Percentiles rank a stretch among this genome's conserved stretches.
phyloP scores from a whole-genome alignment of 2,329 filamentous ascomycete species.

The Ophiocordyceps camponoti-rufipedis region DNA sequence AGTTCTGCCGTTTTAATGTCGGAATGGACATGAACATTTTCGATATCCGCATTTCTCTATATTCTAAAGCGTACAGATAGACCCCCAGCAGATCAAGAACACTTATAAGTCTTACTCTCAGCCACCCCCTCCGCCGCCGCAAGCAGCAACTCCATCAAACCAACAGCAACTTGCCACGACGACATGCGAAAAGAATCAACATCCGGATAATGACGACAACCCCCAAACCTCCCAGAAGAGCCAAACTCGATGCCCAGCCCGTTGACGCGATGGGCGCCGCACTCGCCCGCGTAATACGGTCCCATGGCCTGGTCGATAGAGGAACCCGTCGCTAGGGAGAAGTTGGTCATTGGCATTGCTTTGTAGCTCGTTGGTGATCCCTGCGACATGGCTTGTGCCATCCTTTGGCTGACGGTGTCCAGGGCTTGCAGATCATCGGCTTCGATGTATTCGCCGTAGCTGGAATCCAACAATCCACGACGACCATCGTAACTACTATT shows the following conservation, averaged over 20 bases:
- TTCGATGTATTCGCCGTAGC: constrained; percentile 27
- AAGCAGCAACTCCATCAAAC: constrained; percentile 27
- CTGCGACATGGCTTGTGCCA: constrained; percentile 19
- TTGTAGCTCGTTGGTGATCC: constrained; percentile 18
- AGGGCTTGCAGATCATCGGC: constrained; percentile 16
- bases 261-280: constrained; percentile 18
- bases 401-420: constrained; percentile 12
- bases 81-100: too few relatives aligned
- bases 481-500: constrained; percentile 32
- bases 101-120: neutral
- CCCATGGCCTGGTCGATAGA: constrained; percentile 23
- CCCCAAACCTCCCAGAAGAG: constrained; percentile 1
- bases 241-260: constrained; percentile 30
- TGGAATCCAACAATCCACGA: constrained; percentile 25
- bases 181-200: constrained; percentile 21
- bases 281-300: constrained; percentile 17
- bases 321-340: constrained; percentile 3
- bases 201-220: constrained; percentile 27
- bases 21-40: too few relatives aligned
- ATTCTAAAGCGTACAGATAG: too few relatives aligned
- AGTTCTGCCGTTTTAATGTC: too few relatives aligned
- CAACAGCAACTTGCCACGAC: constrained; percentile 24
- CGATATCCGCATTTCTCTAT: too few relatives aligned
- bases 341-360: constrained; percentile 20
- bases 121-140: constrained; percentile 8